These are phyloP conservation scores for Apiospora aurea DNA, from an alignment of 2,329 filamentous ascomycete genomes.

Conservation along the genomic window DNA sequence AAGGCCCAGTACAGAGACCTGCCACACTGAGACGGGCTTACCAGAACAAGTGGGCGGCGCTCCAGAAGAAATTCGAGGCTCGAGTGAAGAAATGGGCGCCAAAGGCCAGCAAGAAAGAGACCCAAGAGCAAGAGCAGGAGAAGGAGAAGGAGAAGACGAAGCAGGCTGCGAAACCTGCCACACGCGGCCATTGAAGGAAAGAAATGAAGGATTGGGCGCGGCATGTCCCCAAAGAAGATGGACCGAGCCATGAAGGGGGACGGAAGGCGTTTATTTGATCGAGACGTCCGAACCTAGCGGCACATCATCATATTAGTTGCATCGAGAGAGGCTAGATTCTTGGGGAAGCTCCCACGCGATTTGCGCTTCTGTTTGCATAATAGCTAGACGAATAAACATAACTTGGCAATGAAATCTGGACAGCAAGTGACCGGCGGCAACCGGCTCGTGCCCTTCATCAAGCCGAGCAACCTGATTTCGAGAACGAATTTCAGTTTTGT, in stretches of 20 bases:
- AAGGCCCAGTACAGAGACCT: background rate
- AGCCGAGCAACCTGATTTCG: too few relatives aligned
- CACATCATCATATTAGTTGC: background rate
- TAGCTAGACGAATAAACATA: background rate
- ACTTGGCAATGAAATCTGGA: background rate
- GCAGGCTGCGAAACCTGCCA: background rate
- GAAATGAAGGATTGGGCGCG: background rate
- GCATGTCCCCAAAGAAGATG: background rate
- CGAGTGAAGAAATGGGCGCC: background rate
- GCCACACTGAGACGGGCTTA: background rate
- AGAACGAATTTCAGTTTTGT: too few relatives aligned
- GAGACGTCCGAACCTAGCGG: background rate
- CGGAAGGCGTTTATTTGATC: background rate
- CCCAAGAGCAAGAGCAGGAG: background rate
- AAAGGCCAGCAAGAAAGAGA: background rate
- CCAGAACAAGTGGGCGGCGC: background rate
- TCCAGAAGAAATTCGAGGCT: background rate
- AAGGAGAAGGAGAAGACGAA: background rate
- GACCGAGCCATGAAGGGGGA: background rate
- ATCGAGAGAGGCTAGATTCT: background rate
- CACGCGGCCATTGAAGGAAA: background rate
- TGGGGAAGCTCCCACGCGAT: background rate
- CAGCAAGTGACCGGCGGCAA: background rate
- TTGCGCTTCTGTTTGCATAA: background rate
- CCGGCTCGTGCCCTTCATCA: too few relatives aligned